Evolutionary conservation across 1,284 basidiomycete species (phyloP).

Genomic region (Papiliotrema terrestris): DNA sequence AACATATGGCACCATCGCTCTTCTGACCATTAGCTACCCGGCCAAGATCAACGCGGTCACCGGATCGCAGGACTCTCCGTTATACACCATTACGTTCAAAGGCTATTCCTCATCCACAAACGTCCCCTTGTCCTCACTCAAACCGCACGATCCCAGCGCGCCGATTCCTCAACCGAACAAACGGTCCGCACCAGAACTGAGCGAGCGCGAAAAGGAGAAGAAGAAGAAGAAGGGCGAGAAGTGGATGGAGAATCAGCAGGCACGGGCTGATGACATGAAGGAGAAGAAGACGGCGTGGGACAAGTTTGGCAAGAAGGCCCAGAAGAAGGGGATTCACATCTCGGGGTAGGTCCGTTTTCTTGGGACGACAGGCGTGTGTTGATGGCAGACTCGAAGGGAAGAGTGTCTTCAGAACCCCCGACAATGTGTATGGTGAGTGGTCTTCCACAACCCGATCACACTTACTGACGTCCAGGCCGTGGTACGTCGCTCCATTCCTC

Average conservation of each 20-base stretch:
- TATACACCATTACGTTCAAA: slow-evolving; percentile 92
- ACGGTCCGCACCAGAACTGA: slow-evolving; percentile 71
- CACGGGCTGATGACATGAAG: slow-evolving; percentile 84
- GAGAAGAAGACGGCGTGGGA: slow-evolving; percentile 92
- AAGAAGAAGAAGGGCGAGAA: slow-evolving; percentile 98
- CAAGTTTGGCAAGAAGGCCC: slow-evolving; percentile 94
- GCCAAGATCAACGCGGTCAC: slow-evolving; percentile 84
- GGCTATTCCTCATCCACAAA: slow-evolving; percentile 94
- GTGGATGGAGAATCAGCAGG: slow-evolving; percentile 78
- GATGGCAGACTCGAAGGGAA: slow-evolving; percentile 63
- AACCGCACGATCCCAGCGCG: slow-evolving; percentile 52
- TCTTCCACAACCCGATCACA: no score
- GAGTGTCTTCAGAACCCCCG: slow-evolving; percentile 94
- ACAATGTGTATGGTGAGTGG: slow-evolving; percentile 71
- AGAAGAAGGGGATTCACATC: slow-evolving; percentile 90
- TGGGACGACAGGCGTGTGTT: background rate
- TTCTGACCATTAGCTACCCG: slow-evolving; percentile 60
- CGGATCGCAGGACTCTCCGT: slow-evolving; percentile 76
- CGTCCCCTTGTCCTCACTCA: slow-evolving; percentile 69
- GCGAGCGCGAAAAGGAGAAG: slow-evolving; percentile 74
- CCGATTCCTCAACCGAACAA: slow-evolving; percentile 58
- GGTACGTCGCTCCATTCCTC: slow-evolving; percentile 9
- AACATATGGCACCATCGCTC: background rate
- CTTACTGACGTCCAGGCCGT: background rate
- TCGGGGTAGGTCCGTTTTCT: slow-evolving; percentile 55